A percentile compares a stretch with the other conserved stretches of the same genome.
These are phyloP conservation scores for Pelargonium nanum DNA, from an alignment of 345 rosid species.

Conservation along the genomic window DNA sequence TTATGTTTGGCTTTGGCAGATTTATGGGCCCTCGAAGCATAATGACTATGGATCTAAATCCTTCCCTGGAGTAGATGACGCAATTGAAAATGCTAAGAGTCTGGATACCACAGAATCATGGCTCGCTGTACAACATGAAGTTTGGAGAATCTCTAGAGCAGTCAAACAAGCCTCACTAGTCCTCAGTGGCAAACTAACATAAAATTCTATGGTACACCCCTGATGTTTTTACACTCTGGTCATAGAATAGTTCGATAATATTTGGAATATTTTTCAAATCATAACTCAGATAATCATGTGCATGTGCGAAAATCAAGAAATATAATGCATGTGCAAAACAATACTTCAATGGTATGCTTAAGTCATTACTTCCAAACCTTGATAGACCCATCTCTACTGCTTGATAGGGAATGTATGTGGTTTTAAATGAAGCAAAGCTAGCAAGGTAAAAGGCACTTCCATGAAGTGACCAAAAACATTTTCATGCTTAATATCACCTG, in stretches of 20 bases:
- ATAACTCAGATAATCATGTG: no score
- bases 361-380: no score
- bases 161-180: constrained; percentile 52
- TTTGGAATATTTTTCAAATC: no score
- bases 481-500: constrained; percentile 96
- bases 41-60: constrained; percentile 62
- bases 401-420: constrained; percentile 95
- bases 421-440: constrained; percentile 92
- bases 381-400: no score
- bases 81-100: constrained; percentile 44
- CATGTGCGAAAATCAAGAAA: no score
- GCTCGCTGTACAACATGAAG: constrained; percentile 60
- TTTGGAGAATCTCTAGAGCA: constrained; percentile 76
- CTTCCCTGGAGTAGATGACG: constrained; percentile 76
- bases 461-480: constrained; percentile 91
- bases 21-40: constrained; percentile 65
- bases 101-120: constrained; percentile 44
- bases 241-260: no score
- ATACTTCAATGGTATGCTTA: no score
- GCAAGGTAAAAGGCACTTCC: constrained; percentile 99
- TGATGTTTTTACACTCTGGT: no score
- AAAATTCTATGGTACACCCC: constrained; percentile 17
- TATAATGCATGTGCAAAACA: no score
- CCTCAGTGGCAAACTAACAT: constrained; percentile 53
- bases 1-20: constrained; percentile 22